Evolutionary conservation across 768 basidiomycete genomes (phyloP).

Genomic region (Cantharellus anzutake): DNA sequence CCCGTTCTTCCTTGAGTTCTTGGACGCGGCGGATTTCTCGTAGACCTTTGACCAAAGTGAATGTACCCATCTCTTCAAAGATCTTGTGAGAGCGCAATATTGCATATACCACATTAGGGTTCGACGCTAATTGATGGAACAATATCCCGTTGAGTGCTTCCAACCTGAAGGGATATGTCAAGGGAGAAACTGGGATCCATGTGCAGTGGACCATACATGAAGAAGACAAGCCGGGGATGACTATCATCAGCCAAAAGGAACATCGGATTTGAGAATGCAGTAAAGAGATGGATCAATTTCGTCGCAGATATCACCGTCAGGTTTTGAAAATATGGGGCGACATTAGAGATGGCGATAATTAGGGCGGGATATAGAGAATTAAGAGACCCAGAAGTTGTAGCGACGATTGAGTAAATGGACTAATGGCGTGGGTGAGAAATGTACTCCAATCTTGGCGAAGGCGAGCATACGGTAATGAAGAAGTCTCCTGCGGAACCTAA

Average conservation of each 20-base stretch:
- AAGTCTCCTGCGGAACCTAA: constrained; percentile 68
- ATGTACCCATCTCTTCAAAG: constrained; percentile 83
- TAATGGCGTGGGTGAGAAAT: constrained; percentile 15
- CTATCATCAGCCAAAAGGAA: constrained; percentile 90
- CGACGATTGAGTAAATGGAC: constrained; percentile 80
- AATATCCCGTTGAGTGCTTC: constrained; percentile 84
- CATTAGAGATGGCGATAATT: constrained; percentile 76
- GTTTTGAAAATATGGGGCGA: constrained; percentile 69
- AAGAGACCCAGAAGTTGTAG: constrained; percentile 66
- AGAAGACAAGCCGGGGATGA: constrained; percentile 82
- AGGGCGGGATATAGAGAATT: constrained; percentile 82
- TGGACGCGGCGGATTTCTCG: constrained; percentile 66
- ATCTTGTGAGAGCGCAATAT: constrained; percentile 65
- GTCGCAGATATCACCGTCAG: constrained; percentile 67
- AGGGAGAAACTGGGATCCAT: background rate
- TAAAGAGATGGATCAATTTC: constrained; percentile 72
- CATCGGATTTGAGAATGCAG: constrained; percentile 73
- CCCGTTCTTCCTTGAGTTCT: constrained; percentile 50
- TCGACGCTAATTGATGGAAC: constrained; percentile 54
- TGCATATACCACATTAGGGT: constrained; percentile 75
- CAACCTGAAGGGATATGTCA: constrained; percentile 29
- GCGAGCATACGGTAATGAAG: constrained; percentile 51
- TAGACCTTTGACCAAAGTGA: constrained; percentile 72
- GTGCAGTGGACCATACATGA: constrained; percentile 36
- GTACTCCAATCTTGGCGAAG: background rate